Conservation (phyloP, 345 rosid genomes). For the Acer campestre region DNA sequence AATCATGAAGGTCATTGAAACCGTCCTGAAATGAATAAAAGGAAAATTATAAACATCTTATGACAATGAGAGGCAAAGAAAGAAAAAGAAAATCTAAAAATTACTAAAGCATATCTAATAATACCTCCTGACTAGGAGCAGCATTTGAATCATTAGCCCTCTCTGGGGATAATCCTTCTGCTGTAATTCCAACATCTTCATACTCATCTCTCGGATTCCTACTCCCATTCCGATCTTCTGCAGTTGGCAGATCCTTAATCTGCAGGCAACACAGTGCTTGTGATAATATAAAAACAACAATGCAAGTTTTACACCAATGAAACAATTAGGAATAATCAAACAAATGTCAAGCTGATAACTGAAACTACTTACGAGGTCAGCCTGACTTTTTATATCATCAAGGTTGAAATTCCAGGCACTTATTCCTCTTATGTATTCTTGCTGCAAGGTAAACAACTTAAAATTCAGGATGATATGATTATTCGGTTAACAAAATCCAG, state of each 20-base stretch:
- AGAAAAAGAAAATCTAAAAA: conserved; percentile 12
- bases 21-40: conserved; percentile 63
- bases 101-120: conserved; percentile 13
- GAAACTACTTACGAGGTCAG: conserved; percentile 72
- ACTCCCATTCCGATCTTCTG: conserved; percentile 48
- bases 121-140: conserved; percentile 67
- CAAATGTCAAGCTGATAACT: conserved; percentile 8
- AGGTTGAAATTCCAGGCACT: conserved; percentile 98
- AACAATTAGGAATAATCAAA: conserved; percentile 4
- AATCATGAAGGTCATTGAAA: conserved; percentile 57
- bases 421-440: conserved; percentile 92
- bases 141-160: conserved; percentile 48
- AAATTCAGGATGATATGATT: conserved; percentile 17
- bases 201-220: conserved; percentile 45
- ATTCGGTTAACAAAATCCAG: conserved; percentile 10
- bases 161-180: conserved; percentile 43
- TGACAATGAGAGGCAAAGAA: conserved; percentile 16
- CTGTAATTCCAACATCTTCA: conserved; percentile 39
- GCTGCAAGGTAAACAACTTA: conserved; percentile 51
- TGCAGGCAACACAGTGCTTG: conserved; percentile 38
- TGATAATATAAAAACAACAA: conserved; percentile 11
- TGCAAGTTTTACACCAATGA: conserved; percentile 2
- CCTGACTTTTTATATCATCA: conserved; percentile 93
- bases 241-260: conserved; percentile 70
- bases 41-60: conserved; percentile 21